A percentile compares a stretch with the other conserved stretches of the same genome.
Conservation (phyloP, 225 moss, liverwort and hornwort species). For the Sphagnum tenellum region DNA sequence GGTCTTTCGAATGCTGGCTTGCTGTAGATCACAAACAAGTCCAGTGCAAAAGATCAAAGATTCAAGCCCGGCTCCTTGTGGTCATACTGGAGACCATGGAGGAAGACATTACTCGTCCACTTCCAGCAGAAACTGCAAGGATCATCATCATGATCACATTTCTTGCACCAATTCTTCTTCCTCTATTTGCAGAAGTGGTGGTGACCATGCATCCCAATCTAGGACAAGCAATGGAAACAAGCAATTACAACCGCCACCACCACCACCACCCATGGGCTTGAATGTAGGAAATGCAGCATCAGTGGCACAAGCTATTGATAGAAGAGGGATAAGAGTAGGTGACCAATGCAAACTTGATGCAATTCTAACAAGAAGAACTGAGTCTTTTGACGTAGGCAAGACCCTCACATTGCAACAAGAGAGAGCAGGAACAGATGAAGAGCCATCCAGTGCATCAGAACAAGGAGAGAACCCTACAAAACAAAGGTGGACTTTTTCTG, state of each 20-base stretch:
- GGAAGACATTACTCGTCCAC: neutral
- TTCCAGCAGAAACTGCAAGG: neutral
- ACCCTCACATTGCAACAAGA: neutral
- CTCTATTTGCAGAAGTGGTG: neutral
- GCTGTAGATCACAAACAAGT: slow-evolving; percentile 16
- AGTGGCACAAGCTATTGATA: slow-evolving; percentile 1
- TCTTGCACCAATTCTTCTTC: slow-evolving; percentile 4
- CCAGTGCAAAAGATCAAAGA: slow-evolving; percentile 7
- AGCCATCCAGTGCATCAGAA: neutral
- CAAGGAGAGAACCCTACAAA: neutral
- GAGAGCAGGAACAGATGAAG: slow-evolving; percentile 3
- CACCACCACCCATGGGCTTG: neutral
- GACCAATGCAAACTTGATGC: neutral
- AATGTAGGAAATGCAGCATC: too few relatives aligned
- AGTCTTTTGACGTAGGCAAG: slow-evolving; percentile 1
- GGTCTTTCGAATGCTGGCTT: slow-evolving; percentile 66
- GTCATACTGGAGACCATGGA: neutral
- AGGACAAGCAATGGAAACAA: slow-evolving; percentile 7
- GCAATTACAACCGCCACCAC: neutral
- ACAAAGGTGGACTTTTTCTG: neutral
- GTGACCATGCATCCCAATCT: neutral
- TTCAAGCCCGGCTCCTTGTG: neutral
- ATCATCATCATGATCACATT: neutral
- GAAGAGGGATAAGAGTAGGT: neutral
- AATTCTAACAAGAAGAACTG: neutral